Evolutionary conservation across 1,139 yeast genomes (phyloP), one percentile per base, ranked within the genome.

Genomic region (Saccharomyces hybrid): DNA sequence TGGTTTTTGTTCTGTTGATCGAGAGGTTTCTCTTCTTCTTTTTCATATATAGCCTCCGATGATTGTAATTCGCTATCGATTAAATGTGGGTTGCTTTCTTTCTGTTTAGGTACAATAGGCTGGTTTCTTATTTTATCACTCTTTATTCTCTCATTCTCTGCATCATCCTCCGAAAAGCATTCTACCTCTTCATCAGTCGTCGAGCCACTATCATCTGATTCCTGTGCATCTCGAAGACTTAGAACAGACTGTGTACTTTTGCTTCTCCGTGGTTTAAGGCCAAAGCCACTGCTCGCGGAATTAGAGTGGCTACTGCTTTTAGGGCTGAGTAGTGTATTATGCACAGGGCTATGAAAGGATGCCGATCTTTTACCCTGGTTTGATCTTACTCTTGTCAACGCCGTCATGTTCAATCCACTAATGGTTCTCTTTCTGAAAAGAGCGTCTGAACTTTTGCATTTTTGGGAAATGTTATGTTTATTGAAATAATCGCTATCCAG

Each of bases 341-440:
- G 50, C 16, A 50, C 46, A 5, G 57, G 56, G 26, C 59, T 56
- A 38, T 53, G 53, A 14, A 53, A 48, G 28, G 14, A 48, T 50
- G 25, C 48, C 32, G 8, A 38, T 38, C 44, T 38, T 38, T 55
- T 51, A 20, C 58, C 58, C 2, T 68, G 65, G 52, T 64, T 58
- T 1, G 68, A 62, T 31, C 55, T 57, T 3, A 61, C 64, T 32
- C 62, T 57, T 4, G 59, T 59, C 34, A 67, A 51, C 9, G 67
- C 56, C 5, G 70, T 66, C 72, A 68, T 68, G 48, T 64, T 67
- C 26, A 68, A 54, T 2, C 68, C 68, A 56, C 71, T 67, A 5
- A 64, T 59, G 0, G 65, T 67, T n/a, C 66, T 55, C 50, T 60
- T 61, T 46, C 68, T 60, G 46, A 56, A 60, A 7, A 68, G 49